These are phyloP conservation scores for Sindora glabra DNA, from an alignment of 306 rosid species.

Conservation along the genomic window DNA sequence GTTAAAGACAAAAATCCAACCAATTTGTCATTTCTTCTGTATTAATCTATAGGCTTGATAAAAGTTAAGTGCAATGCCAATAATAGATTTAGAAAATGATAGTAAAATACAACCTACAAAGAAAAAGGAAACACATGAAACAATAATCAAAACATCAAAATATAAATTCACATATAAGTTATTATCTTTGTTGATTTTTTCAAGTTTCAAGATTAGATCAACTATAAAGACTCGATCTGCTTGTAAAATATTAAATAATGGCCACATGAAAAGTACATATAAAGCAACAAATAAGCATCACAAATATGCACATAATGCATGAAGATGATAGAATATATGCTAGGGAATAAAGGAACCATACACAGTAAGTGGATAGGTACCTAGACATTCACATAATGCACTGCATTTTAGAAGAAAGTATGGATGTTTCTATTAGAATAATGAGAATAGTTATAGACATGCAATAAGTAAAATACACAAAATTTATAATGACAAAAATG, in stretches of 20 bases:
- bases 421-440: not conserved
- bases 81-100: slow-evolving; percentile 91
- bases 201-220: slow-evolving; percentile 67
- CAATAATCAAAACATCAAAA: slow-evolving; percentile 1
- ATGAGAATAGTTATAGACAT: too few species aligned
- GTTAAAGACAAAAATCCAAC: slow-evolving; percentile 30
- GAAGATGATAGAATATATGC: slow-evolving; percentile 68
- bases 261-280: slow-evolving; percentile 70
- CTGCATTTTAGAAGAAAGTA: not conserved
- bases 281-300: slow-evolving; percentile 85
- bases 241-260: slow-evolving; percentile 66
- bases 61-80: slow-evolving; percentile 75
- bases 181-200: slow-evolving; percentile 64
- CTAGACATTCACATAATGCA: slow-evolving; percentile 28
- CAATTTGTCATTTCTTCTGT: slow-evolving; percentile 76
- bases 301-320: slow-evolving; percentile 83
- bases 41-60: slow-evolving; percentile 71
- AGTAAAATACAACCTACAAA: slow-evolving; percentile 76
- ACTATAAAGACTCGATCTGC: slow-evolving; percentile 89
- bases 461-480: not conserved
- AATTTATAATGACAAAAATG: too few species aligned
- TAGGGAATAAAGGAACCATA: slow-evolving; percentile 84
- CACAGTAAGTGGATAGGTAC: slow-evolving; percentile 70
- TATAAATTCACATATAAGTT: not conserved
- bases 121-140: slow-evolving; percentile 19